Base-by-base conservation (phyloP, 768 basidiomycete species). In the Kwoniella mangroviensis region DNA sequence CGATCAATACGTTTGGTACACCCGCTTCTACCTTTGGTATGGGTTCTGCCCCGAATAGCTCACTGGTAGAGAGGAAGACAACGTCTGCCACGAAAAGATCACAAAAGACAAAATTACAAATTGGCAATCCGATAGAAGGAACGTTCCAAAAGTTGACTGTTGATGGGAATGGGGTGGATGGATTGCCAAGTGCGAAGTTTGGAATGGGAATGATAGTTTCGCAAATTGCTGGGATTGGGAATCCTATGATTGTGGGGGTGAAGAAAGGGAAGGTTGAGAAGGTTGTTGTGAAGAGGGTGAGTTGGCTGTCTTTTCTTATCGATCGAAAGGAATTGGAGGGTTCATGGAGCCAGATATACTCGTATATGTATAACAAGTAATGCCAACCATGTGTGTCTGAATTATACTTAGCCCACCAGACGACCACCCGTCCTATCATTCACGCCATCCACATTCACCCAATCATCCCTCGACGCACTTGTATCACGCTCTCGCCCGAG, bases 341-440 rank as follows among this genome's bases (percentile, higher is more conserved):
- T 34, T 34, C 34, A 34, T 5, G 34, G 34, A 3, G 3, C 34
- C 34, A 7, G 5, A 34, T 34, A 28, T 28, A 34, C 34, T 34
- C 34, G 34, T 34, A 34, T 34, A 7, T 34, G 34, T 34, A 34
- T 34, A 34, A 34, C 4, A 34, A 34, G 34, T 34, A 1, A 34
- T 34, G 34, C 34, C 9, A 34, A 34, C 1, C 6, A 34, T 34
- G 34, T 34, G 34, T 34, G 34, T 34, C 6, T 34, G 45, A 49
- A 49, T 19, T 17, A 49, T 15, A 49, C 56, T 12, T 57, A 74
- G 73, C 70, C 70, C 7, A 41, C n/a, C 9, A 24, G 10, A 9
- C 53, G 61, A 43, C 67, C 68, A 5, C 74, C 74, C 13, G 40
- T 55, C 12, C 59, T 75, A 12, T 68, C 68, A 15, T 73, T 75